phyloP scores from a whole-genome alignment of 2,329 filamentous ascomycete species.

The Pseudogymnoascus sp. region DNA sequence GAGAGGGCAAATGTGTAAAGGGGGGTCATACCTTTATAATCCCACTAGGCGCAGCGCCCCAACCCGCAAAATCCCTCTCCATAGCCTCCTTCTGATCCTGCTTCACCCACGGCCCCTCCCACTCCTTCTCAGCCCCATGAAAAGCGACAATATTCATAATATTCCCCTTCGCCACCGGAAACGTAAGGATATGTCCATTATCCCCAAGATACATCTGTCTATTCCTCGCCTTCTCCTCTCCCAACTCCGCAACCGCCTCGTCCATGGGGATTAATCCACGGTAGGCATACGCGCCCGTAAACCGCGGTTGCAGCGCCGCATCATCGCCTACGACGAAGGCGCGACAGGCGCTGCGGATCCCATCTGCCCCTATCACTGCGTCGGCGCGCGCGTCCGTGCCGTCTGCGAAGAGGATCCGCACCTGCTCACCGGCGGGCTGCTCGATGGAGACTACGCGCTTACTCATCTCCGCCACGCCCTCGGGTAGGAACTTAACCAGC shows the following conservation, averaged over 20 bases:
- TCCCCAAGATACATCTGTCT: conserved; percentile 51
- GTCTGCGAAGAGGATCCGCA: conserved; percentile 37
- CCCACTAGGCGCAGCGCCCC: conserved; percentile 31
- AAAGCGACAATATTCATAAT: conserved; percentile 51
- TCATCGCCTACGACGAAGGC: conserved; percentile 43
- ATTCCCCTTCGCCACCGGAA: conserved; percentile 48
- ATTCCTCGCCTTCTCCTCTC: conserved; percentile 41
- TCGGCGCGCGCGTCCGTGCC: conserved; percentile 36
- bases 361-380: conserved; percentile 55
- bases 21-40: conserved; percentile 19
- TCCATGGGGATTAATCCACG: conserved; percentile 54
- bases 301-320: neutral
- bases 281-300: conserved; percentile 49
- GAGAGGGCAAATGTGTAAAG: too few relatives aligned
- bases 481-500: conserved; percentile 34
- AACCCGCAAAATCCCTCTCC: conserved; percentile 35
- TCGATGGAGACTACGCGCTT: conserved; percentile 29
- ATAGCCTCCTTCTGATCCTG: conserved; percentile 38
- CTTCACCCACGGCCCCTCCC: conserved; percentile 38
- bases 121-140: conserved; percentile 36
- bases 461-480: conserved; percentile 25
- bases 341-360: conserved; percentile 51
- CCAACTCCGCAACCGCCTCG: conserved; percentile 41
- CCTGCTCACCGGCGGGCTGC: conserved; percentile 20
- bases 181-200: conserved; percentile 51